These are phyloP conservation scores for Phylloporus arenicola DNA, from an alignment of 768 basidiomycete species.

Conservation along the genomic window DNA sequence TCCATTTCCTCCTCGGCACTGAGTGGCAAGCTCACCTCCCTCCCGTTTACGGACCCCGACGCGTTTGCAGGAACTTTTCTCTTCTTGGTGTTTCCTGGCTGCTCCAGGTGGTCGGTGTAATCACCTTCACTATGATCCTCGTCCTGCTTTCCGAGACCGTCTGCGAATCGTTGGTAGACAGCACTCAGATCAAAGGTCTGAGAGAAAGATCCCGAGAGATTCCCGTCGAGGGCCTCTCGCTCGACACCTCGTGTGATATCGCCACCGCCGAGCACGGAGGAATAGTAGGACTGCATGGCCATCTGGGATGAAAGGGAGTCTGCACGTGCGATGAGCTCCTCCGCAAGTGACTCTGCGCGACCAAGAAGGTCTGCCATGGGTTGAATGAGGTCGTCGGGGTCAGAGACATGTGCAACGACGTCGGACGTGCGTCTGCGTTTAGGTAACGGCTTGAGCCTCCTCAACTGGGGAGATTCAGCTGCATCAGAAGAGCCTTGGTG, in stretches of 20 bases:
- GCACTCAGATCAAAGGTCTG: conserved; percentile 26
- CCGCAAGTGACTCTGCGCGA: conserved; percentile 45
- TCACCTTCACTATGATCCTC: conserved; percentile 57
- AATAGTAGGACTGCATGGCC: conserved; percentile 59
- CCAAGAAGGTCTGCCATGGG: conserved; percentile 33
- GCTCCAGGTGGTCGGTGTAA: conserved; percentile 63
- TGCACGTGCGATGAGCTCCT: conserved; percentile 53
- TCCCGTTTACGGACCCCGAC: conserved; percentile 36
- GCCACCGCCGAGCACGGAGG: conserved; percentile 46
- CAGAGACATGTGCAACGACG: conserved; percentile 20
- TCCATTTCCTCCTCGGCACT: conserved; percentile 40
- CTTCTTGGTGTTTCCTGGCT: conserved; percentile 84
- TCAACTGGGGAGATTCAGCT: conserved; percentile 33
- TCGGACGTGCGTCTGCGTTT: conserved; percentile 62
- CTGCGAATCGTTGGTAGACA: conserved; percentile 23
- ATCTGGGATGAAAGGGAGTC: conserved; percentile 54
- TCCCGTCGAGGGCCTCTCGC: conserved; percentile 12
- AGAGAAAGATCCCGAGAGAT: conserved; percentile 17
- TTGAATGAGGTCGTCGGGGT: conserved; percentile 25
- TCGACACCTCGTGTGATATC: conserved; percentile 33
- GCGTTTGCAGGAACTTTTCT: conserved; percentile 74
- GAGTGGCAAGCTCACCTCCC: conserved; percentile 38
- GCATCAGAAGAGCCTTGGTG: conserved; percentile 38
- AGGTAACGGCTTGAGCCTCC: conserved; percentile 73
- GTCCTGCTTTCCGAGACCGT: conserved; percentile 34